Base-by-base conservation (phyloP, 352 stramenopile species). In the Ochromonadaceae sp. region DNA sequence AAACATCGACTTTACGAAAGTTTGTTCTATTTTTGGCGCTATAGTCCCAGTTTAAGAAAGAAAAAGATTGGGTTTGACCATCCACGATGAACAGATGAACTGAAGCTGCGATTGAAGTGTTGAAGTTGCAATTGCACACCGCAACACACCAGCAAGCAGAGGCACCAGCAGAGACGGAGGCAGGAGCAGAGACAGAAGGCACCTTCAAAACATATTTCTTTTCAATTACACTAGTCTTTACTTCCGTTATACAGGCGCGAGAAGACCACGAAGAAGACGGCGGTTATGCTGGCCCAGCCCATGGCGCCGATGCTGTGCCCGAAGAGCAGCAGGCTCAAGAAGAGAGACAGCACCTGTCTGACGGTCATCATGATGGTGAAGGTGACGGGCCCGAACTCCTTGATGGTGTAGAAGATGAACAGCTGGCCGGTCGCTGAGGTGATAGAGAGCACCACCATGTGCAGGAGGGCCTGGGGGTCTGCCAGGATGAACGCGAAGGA, bases 361-460 rank as follows among this genome's bases (percentile, higher is more conserved):
- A 75, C 84, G 26, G 81, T 88, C 81, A 88, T 88, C 41, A 86
- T 86, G 25, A 86, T 74, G 0, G 78, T 85, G 72, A 86, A 86
- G 28, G 80, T 74, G 52, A 86, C 79, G 2, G 79, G 77, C 34
- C 79, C 80, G 71, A 85, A 85, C 41, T 83, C 76, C 61, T 86
- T 86, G 60, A 85, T 85, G 14, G 78, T 86, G 41, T 80, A 81
- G 67, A 79, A 86, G 55, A 88, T 88, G 63, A 82, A 86, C 3
- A 88, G 71, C 62, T 86, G 81, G 3, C 81, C 81, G 2, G 73
- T 77, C 0, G 81, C 78, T 3, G 76, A 84, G n/a, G 78, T 85
- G 42, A 88, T 79, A 0, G 79, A 77, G 9, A 80, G 81, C 52
- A 86, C 78, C 31, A 86, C 65, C 66, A 83, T 85, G 74, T 86